Evolutionary conservation across 345 rosid species (phyloP), one percentile per base, ranked within the genome.

Genomic region (Citrus hindsii): DNA sequence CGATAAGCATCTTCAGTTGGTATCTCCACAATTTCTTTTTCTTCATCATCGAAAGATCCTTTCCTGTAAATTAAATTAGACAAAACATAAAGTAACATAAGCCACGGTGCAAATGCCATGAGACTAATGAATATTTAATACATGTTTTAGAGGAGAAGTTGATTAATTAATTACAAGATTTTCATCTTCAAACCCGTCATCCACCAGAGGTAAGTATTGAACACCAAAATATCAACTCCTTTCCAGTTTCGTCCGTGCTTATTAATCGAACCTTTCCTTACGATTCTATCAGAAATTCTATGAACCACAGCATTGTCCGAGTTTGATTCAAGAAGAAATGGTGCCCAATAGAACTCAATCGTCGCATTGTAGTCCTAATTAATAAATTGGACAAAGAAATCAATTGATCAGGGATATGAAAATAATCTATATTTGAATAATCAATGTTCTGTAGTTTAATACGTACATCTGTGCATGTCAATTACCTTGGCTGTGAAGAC

Each of bases 301-400:
- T 97, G 99, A 61, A 94, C 78, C 12, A 90, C 84, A 1, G 98
- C 98, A 53, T 97, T 81, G 25, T 97, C 99, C 7, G 98, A 85
- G 78, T 97, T 97, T 6, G 98, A 97, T 85, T 97, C 98, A 2
- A 94, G 93, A 55, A 97, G 98, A 82, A 97, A 94, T 5, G 99
- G 99, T 25, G 99, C 97, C 99, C 99, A 96, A 30, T 96, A 96
- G 86, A 96, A 94, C 82, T 94, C 99, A 21, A 97, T 92, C 10
- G 96, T 97, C 0, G 98, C 97, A 83, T 94, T 97, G 85, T 94
- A 94, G 73, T 93, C 98, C 98, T 94, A 38, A 3, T 76, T n/a
- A 63, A 24, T 5, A 46, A 46, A 46, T 12, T 46, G 14, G 51
- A 73, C 18, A 70, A 0, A 62, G 12, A 65, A 53, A 67, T 25